These are phyloP conservation scores for Xanthoceras sorbifolium DNA, from an alignment of 345 rosid species.

Conservation along the genomic window DNA sequence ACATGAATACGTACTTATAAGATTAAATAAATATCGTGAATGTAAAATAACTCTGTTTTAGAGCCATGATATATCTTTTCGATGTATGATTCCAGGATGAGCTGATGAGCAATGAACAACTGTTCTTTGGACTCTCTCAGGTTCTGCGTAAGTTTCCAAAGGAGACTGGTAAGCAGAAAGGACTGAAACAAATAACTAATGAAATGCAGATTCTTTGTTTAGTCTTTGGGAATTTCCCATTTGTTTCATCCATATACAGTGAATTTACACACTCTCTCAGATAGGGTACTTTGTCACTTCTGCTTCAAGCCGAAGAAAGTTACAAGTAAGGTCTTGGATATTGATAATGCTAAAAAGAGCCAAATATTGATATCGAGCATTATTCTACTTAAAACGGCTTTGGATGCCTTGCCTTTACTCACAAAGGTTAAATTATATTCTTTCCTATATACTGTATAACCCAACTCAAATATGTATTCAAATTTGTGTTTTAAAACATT, in stretches of 20 bases:
- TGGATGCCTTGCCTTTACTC: constrained; percentile 91
- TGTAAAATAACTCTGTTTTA: constrained; percentile 9
- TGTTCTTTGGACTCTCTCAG: constrained; percentile 95
- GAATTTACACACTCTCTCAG: constrained; percentile 43
- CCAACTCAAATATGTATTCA: background rate
- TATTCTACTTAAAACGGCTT: constrained; percentile 88
- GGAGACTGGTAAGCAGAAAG: constrained; percentile 69
- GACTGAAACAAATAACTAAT: constrained; percentile 8
- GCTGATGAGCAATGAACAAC: constrained; percentile 90
- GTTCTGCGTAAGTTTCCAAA: constrained; percentile 92
- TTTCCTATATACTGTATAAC: constrained; percentile 4
- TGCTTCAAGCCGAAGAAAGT: constrained; percentile 94
- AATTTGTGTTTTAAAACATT: constrained; percentile 19
- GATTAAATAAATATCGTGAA: background rate
- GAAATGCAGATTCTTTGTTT: constrained; percentile 18
- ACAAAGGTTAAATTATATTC: constrained; percentile 54
- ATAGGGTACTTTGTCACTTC: constrained; percentile 95
- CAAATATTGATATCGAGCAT: constrained; percentile 86
- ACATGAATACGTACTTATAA: background rate
- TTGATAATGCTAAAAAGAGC: constrained; percentile 77
- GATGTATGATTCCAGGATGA: constrained; percentile 69
- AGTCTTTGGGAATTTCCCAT: constrained; percentile 18
- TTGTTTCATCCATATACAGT: constrained; percentile 22
- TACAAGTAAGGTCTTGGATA: constrained; percentile 57
- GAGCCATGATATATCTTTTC: constrained; percentile 22